A percentile compares a stretch with the other conserved stretches of the same genome.
Conservation (phyloP, 371 early-diverging fungal species). For the Mortierella sp. region DNA sequence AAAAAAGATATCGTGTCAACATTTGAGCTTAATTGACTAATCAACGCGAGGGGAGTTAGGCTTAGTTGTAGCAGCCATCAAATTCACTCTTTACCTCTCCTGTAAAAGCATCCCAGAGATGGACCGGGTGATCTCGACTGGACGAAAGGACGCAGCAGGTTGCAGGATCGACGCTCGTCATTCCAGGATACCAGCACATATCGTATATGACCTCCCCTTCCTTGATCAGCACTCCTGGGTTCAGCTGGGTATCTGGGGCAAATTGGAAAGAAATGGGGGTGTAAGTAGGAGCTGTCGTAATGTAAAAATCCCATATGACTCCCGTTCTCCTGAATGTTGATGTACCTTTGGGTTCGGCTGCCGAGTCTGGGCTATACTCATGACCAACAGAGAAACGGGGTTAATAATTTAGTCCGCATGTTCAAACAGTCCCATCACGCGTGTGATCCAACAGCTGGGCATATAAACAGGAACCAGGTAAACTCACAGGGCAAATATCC, state of each 20-base stretch:
- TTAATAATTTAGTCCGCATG: not conserved
- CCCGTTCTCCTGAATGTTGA: not conserved
- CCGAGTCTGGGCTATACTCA: slow-evolving; percentile 23
- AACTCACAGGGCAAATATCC: slow-evolving; percentile 7
- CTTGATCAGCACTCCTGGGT: slow-evolving; percentile 60
- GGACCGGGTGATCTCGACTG: slow-evolving; percentile 79
- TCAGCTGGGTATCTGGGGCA: slow-evolving; percentile 29
- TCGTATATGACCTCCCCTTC: slow-evolving; percentile 77
- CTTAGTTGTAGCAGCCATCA: too few species aligned
- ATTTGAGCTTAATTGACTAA: too few species aligned
- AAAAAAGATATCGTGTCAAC: not conserved
- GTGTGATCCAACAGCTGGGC: not conserved
- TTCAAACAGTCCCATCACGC: not conserved
- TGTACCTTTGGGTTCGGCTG: slow-evolving; percentile 12
- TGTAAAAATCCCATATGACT: not conserved
- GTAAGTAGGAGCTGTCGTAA: not conserved
- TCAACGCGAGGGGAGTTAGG: too few species aligned
- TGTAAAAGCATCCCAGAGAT: slow-evolving; percentile 77
- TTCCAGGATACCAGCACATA: slow-evolving; percentile 77
- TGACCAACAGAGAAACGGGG: not conserved
- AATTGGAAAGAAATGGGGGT: not conserved
- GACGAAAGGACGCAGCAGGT: slow-evolving; percentile 77
- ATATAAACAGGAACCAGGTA: not conserved
- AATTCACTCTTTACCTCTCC: slow-evolving; percentile 59
- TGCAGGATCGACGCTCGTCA: slow-evolving; percentile 74